Evolutionary conservation across 1,284 basidiomycete species (phyloP).

Genomic region (Fomes fomentarius): DNA sequence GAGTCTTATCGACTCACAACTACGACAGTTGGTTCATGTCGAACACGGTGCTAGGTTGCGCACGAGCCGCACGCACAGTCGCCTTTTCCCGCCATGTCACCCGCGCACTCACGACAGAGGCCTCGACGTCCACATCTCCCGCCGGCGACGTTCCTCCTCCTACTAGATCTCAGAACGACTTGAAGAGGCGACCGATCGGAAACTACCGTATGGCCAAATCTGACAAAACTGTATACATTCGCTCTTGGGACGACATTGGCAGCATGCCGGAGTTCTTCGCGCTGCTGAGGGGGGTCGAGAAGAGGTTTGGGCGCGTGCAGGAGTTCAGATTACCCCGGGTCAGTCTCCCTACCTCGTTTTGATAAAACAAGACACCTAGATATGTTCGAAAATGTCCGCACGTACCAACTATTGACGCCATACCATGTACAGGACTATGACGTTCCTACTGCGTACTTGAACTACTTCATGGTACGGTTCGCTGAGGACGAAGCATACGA

Average conservation of each 20-base stretch:
- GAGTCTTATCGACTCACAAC: no score
- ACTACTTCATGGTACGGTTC: constrained; percentile 47
- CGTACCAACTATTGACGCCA: no score
- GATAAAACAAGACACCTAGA: neutral
- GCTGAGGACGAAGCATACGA: constrained; percentile 42
- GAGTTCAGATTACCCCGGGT: constrained; percentile 53
- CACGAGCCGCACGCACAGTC: no score
- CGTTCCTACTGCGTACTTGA: constrained; percentile 42
- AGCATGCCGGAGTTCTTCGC: constrained; percentile 52
- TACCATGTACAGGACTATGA: constrained; percentile 49
- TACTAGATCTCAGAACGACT: no score
- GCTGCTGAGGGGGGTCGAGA: constrained; percentile 56
- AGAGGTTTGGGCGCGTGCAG: constrained; percentile 54
- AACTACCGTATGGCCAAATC: neutral
- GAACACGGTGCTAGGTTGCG: no score
- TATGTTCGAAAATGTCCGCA: neutral
- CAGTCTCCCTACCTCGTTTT: constrained; percentile 23
- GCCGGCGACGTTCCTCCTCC: no score
- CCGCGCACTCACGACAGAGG: no score
- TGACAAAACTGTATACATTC: constrained; percentile 37
- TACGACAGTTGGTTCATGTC: no score
- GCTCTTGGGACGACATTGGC: constrained; percentile 40
- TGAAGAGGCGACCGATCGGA: no score
- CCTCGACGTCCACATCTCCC: no score
- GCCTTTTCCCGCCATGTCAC: no score